Evolutionary conservation across 2,329 filamentous ascomycete genomes (phyloP).

Genomic region (Claviceps purpurea): DNA sequence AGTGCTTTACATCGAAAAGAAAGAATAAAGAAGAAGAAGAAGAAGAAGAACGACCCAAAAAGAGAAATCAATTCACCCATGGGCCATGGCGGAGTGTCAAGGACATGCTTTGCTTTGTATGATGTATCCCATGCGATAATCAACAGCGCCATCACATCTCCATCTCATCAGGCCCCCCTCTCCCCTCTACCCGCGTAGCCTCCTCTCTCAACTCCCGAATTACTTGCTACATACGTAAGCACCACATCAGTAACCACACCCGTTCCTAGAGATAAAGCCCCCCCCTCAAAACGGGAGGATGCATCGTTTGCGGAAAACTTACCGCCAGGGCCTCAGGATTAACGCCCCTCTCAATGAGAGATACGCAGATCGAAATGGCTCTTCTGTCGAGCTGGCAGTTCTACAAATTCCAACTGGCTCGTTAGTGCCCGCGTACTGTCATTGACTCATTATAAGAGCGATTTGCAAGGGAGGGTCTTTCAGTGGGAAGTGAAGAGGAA

Average conservation of each 20-base stretch:
- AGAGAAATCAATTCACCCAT: too few relatives aligned
- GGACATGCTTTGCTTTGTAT: too few relatives aligned
- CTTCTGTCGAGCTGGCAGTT: slow-evolving; percentile 88
- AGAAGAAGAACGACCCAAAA: not conserved
- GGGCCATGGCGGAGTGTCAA: too few relatives aligned
- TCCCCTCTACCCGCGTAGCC: slow-evolving; percentile 32
- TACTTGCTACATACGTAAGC: slow-evolving; percentile 31
- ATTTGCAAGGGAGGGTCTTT: not conserved
- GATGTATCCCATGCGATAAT: too few relatives aligned
- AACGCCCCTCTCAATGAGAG: slow-evolving; percentile 91
- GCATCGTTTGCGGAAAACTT: slow-evolving; percentile 21
- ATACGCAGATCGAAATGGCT: slow-evolving; percentile 87
- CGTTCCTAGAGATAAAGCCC: not conserved
- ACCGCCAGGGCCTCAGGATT: slow-evolving; percentile 92
- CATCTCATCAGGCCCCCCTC: slow-evolving; percentile 8
- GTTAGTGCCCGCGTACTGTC: too few relatives aligned
- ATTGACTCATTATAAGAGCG: too few relatives aligned
- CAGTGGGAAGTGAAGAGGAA: not conserved
- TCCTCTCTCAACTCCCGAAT: slow-evolving; percentile 47
- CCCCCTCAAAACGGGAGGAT: not conserved
- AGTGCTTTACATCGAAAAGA: not conserved
- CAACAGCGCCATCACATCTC: not conserved
- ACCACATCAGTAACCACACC: not conserved
- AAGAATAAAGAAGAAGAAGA: not conserved
- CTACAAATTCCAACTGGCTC: slow-evolving; percentile 29